phyloP scores from a whole-genome alignment of 2,329 filamentous ascomycete species.

The Aaosphaeria pasadenensis region DNA sequence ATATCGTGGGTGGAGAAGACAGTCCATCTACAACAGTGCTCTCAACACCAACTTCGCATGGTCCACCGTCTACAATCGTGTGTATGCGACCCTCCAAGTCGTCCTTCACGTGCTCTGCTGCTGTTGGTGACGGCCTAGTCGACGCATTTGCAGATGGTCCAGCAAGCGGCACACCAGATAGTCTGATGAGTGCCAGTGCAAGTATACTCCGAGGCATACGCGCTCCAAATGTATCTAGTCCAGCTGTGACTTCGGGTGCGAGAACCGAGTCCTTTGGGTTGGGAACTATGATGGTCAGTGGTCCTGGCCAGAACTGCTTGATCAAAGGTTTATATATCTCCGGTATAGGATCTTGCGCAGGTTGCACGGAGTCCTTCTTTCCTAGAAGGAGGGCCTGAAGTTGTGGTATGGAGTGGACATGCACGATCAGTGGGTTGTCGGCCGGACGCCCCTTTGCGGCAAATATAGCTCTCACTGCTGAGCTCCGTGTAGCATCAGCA shows the following conservation, averaged over 20 bases:
- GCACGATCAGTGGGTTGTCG: constrained; percentile 94
- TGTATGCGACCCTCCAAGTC: constrained; percentile 81
- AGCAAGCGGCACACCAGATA: constrained; percentile 75
- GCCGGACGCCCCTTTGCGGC: constrained; percentile 83
- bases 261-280: constrained; percentile 68
- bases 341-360: constrained; percentile 56
- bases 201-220: constrained; percentile 84
- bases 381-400: constrained; percentile 58
- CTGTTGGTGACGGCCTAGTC: constrained; percentile 87
- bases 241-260: constrained; percentile 89
- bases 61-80: constrained; percentile 83
- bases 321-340: constrained; percentile 76
- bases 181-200: constrained; percentile 82
- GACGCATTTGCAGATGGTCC: constrained; percentile 94
- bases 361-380: constrained; percentile 3
- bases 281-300: constrained; percentile 84
- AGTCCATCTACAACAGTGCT: constrained; percentile 95
- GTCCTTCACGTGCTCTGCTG: constrained; percentile 82
- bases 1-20: constrained; percentile 72
- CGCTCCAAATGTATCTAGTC: constrained; percentile 78
- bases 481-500: constrained; percentile 87
- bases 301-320: constrained; percentile 86
- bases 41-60: constrained; percentile 86
- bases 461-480: constrained; percentile 88
- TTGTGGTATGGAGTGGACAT: constrained; percentile 79